Evolutionary conservation across 371 early-diverging fungal genomes (phyloP).

Genomic region (Neoconidiobolus thromboides): DNA sequence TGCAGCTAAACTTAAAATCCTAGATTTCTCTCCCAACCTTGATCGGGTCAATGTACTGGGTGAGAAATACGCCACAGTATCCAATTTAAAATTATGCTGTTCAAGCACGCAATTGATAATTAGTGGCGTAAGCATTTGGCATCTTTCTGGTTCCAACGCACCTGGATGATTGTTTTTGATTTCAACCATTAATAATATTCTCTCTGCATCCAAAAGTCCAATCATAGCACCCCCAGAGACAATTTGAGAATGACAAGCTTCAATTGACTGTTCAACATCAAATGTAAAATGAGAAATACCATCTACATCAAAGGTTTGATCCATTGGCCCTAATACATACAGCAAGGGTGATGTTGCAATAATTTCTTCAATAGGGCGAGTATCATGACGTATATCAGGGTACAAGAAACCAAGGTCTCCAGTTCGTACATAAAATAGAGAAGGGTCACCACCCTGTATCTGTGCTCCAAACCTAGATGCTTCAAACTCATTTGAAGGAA

Average conservation of each 20-base stretch:
- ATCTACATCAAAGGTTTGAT: slow-evolving; percentile 46
- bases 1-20: slow-evolving; percentile 9
- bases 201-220: background rate
- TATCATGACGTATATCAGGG: slow-evolving; percentile 22
- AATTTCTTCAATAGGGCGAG: slow-evolving; percentile 15
- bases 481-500: slow-evolving; percentile 9
- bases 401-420: slow-evolving; percentile 74
- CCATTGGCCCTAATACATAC: slow-evolving; percentile 54
- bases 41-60: slow-evolving; percentile 35
- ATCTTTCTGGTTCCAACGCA: background rate
- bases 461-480: slow-evolving; percentile 19
- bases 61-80: slow-evolving; percentile 44
- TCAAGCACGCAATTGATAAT: slow-evolving; percentile 49
- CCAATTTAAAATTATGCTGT: slow-evolving; percentile 47
- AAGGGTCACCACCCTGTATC: slow-evolving; percentile 37
- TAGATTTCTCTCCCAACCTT: slow-evolving; percentile 32
- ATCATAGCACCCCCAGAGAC: slow-evolving; percentile 25
- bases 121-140: slow-evolving; percentile 19
- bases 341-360: slow-evolving; percentile 42
- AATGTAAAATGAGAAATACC: slow-evolving; percentile 48
- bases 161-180: background rate
- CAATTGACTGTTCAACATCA: slow-evolving; percentile 56
- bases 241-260: slow-evolving; percentile 29
- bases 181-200: background rate
- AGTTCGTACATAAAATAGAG: slow-evolving; percentile 51